phyloP scores from a whole-genome alignment of 2,329 filamentous ascomycete genomes.

The Cordyceps militaris region DNA sequence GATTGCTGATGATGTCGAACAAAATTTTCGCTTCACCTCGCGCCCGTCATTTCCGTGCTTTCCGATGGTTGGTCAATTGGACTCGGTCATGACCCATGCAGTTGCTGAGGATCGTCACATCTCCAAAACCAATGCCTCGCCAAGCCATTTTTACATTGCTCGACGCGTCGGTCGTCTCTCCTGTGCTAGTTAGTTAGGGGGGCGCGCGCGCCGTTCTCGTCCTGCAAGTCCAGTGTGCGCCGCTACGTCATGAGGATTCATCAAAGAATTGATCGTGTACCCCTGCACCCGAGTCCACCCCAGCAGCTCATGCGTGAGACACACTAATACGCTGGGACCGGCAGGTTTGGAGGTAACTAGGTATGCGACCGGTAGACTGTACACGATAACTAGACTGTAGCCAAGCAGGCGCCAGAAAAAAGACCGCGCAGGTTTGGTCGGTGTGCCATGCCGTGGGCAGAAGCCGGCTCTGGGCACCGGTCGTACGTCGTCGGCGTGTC shows the following conservation, averaged over 20 bases:
- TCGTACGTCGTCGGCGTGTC: constrained; percentile 6
- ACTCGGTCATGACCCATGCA: not conserved
- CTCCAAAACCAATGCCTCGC: not conserved
- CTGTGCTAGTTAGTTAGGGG: not conserved
- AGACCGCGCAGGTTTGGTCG: not conserved
- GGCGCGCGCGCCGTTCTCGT: not conserved
- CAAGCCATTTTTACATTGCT: constrained; percentile 10
- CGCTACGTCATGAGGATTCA: constrained; percentile 12
- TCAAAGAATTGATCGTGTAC: constrained; percentile 5
- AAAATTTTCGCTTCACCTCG: not conserved
- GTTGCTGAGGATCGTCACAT: not conserved
- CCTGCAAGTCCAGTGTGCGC: not conserved
- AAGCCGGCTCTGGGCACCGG: not conserved
- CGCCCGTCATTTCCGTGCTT: not conserved
- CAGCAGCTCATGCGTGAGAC: constrained; percentile 4
- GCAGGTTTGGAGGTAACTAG: not conserved
- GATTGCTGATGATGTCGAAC: not conserved
- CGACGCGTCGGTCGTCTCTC: not conserved
- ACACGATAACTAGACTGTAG: not conserved
- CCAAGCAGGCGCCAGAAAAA: not conserved
- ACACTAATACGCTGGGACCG: constrained; percentile 4
- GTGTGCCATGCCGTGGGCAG: not conserved
- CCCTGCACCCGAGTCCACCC: constrained; percentile 4
- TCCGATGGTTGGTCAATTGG: not conserved
- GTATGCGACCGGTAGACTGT: not conserved